phyloP scores from a whole-genome alignment of 306 rosid species.

The Vigna mungo region DNA sequence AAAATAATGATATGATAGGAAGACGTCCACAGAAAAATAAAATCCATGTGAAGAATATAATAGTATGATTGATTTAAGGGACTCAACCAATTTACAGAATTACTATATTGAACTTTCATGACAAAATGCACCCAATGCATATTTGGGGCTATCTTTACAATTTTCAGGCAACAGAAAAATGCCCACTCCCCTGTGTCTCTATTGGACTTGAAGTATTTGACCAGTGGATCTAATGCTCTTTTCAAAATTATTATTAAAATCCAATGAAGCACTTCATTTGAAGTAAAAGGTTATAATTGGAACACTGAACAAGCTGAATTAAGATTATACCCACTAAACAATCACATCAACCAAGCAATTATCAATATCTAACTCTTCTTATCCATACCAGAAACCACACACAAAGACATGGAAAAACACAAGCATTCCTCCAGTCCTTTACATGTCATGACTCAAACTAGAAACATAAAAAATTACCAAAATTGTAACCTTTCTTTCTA shows the following conservation, averaged over 20 bases:
- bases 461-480: conserved; percentile 8
- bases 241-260: neutral
- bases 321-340: neutral
- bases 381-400: neutral
- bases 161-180: neutral
- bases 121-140: neutral
- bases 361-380: neutral
- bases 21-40: conserved; percentile 21
- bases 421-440: neutral
- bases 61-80: conserved; percentile 7
- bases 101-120: neutral
- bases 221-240: neutral
- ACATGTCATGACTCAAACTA: neutral
- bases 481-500: neutral
- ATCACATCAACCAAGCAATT: neutral
- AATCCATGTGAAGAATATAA: neutral
- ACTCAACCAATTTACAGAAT: conserved; percentile 21
- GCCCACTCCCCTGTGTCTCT: neutral
- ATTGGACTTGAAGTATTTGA: neutral
- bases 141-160: neutral
- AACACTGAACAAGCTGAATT: neutral
- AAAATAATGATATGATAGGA: conserved; percentile 28
- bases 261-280: neutral
- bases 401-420: neutral
- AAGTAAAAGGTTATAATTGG: neutral